Conservation (phyloP, 192 early-diverging fungal species). For the Radiomyces spectabilis region DNA sequence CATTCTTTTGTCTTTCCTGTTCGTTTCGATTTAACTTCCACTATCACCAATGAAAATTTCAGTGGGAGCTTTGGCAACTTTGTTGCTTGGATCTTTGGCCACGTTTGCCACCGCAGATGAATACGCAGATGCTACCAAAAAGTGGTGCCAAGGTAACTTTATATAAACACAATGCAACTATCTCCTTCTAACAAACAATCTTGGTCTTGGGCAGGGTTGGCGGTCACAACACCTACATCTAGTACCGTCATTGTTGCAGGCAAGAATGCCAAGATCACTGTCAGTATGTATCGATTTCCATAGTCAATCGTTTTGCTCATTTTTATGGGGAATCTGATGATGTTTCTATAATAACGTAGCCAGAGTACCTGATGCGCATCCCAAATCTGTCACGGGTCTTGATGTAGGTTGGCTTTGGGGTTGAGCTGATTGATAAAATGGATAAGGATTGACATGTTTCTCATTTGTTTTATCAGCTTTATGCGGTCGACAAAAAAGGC, state of each 20-base stretch:
- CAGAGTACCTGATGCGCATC: slow-evolving; percentile 4
- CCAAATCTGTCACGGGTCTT: slow-evolving; percentile 22
- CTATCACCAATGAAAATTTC: slow-evolving; percentile 28
- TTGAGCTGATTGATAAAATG: not conserved
- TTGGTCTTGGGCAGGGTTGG: not conserved
- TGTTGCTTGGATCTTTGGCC: slow-evolving; percentile 8
- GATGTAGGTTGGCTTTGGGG: slow-evolving; percentile 6
- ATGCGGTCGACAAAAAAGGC: slow-evolving; percentile 7
- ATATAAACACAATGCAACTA: not conserved
- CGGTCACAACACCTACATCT: not conserved
- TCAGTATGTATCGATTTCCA: not conserved
- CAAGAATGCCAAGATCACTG: not conserved
- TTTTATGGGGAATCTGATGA: not conserved
- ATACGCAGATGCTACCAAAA: slow-evolving; percentile 22
- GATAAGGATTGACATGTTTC: not conserved
- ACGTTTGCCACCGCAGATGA: slow-evolving; percentile 13
- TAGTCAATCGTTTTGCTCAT: not conserved
- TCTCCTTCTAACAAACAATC: not conserved
- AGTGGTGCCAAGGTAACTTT: slow-evolving; percentile 14
- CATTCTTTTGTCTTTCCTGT: too few species aligned
- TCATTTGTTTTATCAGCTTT: slow-evolving; percentile 2
- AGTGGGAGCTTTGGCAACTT: slow-evolving; percentile 10
- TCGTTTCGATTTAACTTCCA: too few species aligned
- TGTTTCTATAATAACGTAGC: slow-evolving; percentile 1
- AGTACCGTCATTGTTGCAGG: not conserved